phyloP scores from a whole-genome alignment of 2,329 filamentous ascomycete genomes.

The Tolypocladium paradoxum region DNA sequence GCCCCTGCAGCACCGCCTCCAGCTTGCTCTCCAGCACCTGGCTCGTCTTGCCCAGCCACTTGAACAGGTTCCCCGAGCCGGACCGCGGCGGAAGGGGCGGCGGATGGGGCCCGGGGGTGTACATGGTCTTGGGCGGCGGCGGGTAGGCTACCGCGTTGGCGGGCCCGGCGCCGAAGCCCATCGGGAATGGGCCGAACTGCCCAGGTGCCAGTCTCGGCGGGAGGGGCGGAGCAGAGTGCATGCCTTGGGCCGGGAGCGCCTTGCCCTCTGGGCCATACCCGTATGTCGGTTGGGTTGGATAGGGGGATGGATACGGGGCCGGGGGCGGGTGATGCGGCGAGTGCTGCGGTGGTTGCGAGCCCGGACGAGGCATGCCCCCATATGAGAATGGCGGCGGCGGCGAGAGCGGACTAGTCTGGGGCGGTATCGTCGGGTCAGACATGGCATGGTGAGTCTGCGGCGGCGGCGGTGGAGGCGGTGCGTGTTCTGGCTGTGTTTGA shows the following conservation, averaged over 20 bases:
- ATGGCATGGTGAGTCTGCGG: conserved; percentile 4
- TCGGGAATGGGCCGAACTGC: background rate
- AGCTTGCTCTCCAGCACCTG: conserved; percentile 22
- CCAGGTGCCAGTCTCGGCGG: background rate
- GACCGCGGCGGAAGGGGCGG: conserved; percentile 7
- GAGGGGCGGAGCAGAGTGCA: background rate
- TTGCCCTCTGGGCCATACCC: background rate
- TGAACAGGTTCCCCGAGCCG: conserved; percentile 16
- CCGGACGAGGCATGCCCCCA: conserved; percentile 1
- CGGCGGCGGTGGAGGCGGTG: conserved; percentile 3
- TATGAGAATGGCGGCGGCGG: conserved; percentile 4
- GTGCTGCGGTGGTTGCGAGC: conserved; percentile 4
- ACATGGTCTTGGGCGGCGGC: conserved; percentile 20
- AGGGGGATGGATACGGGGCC: background rate
- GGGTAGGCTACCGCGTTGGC: conserved; percentile 16
- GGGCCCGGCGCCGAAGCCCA: conserved; percentile 10
- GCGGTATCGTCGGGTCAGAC: background rate
- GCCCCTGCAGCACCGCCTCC: conserved; percentile 16
- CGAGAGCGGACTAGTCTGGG: conserved; percentile 2
- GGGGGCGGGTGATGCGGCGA: conserved; percentile 3
- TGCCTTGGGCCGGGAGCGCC: background rate
- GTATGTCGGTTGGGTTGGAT: conserved; percentile 6
- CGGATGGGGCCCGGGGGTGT: conserved; percentile 12
- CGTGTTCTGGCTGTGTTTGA: background rate
- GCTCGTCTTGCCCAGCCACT: conserved; percentile 24